phyloP scores from a whole-genome alignment of 179 eudicot species.

The Heliamphora pulchella region DNA sequence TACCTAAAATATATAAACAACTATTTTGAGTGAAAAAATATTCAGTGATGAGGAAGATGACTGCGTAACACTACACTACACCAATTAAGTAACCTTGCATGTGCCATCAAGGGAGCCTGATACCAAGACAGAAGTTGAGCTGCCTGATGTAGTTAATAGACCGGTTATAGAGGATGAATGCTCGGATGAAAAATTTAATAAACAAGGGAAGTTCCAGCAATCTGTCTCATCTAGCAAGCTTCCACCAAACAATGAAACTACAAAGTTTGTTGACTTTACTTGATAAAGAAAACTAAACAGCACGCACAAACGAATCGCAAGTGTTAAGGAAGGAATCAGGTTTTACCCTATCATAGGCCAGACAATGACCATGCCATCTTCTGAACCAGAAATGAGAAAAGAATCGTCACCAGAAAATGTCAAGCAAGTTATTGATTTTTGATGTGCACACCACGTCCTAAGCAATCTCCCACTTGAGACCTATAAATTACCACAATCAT shows the following conservation, averaged over 20 bases:
- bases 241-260: background rate
- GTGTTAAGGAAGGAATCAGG: background rate
- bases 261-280: background rate
- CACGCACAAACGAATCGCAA: background rate
- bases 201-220: constrained; percentile 5
- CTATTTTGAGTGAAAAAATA: too few relatives aligned
- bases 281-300: background rate
- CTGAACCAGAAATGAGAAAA: constrained; percentile 49
- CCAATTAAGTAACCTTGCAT: too few relatives aligned
- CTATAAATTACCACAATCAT: constrained; percentile 17
- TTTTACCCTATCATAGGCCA: constrained; percentile 43
- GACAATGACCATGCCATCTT: constrained; percentile 49
- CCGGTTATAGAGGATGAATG: constrained; percentile 15
- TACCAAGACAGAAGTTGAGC: background rate
- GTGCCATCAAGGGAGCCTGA: background rate
- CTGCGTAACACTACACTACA: background rate
- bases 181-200: constrained; percentile 12
- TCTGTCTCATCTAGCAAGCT: constrained; percentile 19
- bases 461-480: constrained; percentile 46
- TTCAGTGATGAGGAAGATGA: too few relatives aligned
- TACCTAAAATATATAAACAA: too few relatives aligned
- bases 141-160: too few relatives aligned
- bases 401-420: constrained; percentile 46
- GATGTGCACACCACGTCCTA: constrained; percentile 51
- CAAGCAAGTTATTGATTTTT: constrained; percentile 39